phyloP scores from a whole-genome alignment of 2,329 filamentous ascomycete species.

The Xylariaceae sp. region DNA sequence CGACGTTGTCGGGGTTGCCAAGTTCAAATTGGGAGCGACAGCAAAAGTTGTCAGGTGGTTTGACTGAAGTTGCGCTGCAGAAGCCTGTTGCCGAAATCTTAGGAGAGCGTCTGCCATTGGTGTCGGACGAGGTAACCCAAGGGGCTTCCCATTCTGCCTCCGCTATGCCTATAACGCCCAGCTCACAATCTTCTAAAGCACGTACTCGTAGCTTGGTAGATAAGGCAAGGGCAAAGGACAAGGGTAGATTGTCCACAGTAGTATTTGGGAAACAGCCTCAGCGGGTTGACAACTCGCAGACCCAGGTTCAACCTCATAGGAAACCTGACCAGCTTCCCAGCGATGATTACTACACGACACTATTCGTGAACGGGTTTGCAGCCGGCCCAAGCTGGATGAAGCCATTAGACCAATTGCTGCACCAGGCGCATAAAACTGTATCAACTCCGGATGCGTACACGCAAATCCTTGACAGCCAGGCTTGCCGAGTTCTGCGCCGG shows the following conservation, averaged over 20 bases:
- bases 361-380: slow-evolving; percentile 55
- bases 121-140: slow-evolving; percentile 10
- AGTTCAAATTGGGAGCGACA: neutral
- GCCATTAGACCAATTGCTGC: slow-evolving; percentile 64
- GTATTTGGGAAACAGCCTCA: slow-evolving; percentile 67
- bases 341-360: slow-evolving; percentile 60
- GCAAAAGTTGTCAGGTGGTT: slow-evolving; percentile 7
- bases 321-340: slow-evolving; percentile 43
- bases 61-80: slow-evolving; percentile 28
- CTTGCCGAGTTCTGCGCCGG: slow-evolving; percentile 76
- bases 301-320: slow-evolving; percentile 36
- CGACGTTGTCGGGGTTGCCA: slow-evolving; percentile 1
- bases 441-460: slow-evolving; percentile 80
- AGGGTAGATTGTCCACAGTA: slow-evolving; percentile 66
- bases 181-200: slow-evolving; percentile 28
- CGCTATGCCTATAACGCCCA: slow-evolving; percentile 27
- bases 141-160: slow-evolving; percentile 21
- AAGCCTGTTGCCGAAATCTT: slow-evolving; percentile 33
- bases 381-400: slow-evolving; percentile 55
- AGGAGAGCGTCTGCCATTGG: slow-evolving; percentile 21
- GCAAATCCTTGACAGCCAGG: slow-evolving; percentile 78
- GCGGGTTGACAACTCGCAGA: slow-evolving; percentile 41
- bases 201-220: slow-evolving; percentile 35
- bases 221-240: slow-evolving; percentile 52
- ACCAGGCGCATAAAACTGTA: slow-evolving; percentile 82